These are phyloP conservation scores for Fusarium agapanthi DNA, from an alignment of 2,329 filamentous ascomycete species.

Conservation along the genomic window DNA sequence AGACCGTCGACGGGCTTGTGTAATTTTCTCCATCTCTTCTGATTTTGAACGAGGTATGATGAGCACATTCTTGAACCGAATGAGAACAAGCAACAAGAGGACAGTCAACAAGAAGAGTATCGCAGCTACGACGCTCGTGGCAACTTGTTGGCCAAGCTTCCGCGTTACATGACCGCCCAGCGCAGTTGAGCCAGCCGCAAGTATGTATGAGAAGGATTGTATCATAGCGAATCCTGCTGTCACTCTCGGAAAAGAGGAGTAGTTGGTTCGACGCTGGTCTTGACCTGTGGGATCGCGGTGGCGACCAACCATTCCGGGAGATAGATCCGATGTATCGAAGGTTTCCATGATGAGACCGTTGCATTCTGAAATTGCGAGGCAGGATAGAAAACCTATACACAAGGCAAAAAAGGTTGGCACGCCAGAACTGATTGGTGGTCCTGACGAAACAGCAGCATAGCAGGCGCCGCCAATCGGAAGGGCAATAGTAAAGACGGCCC, in stretches of 20 bases:
- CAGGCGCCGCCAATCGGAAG: slow-evolving; percentile 73
- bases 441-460: slow-evolving; percentile 73
- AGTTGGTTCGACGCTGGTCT: slow-evolving; percentile 67
- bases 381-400: slow-evolving; percentile 74
- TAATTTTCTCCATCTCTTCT: slow-evolving; percentile 63
- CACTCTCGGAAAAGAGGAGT: slow-evolving; percentile 79
- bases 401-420: slow-evolving; percentile 73
- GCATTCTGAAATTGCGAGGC: slow-evolving; percentile 79
- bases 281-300: slow-evolving; percentile 54
- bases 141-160: slow-evolving; percentile 70
- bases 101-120: slow-evolving; percentile 73
- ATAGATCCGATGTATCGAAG: slow-evolving; percentile 82
- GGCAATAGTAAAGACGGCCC: slow-evolving; percentile 71
- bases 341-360: slow-evolving; percentile 82
- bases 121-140: slow-evolving; percentile 73
- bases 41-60: slow-evolving; percentile 72
- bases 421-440: slow-evolving; percentile 67
- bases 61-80: slow-evolving; percentile 71
- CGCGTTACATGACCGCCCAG: slow-evolving; percentile 74
- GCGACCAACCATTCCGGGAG: slow-evolving; percentile 72
- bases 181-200: slow-evolving; percentile 74
- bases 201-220: slow-evolving; percentile 74
- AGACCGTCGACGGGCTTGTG: slow-evolving; percentile 59
- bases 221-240: slow-evolving; percentile 75
- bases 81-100: slow-evolving; percentile 67